Conservation (phyloP, 2,329 filamentous ascomycete genomes). For the Fusarium odoratissimum region DNA sequence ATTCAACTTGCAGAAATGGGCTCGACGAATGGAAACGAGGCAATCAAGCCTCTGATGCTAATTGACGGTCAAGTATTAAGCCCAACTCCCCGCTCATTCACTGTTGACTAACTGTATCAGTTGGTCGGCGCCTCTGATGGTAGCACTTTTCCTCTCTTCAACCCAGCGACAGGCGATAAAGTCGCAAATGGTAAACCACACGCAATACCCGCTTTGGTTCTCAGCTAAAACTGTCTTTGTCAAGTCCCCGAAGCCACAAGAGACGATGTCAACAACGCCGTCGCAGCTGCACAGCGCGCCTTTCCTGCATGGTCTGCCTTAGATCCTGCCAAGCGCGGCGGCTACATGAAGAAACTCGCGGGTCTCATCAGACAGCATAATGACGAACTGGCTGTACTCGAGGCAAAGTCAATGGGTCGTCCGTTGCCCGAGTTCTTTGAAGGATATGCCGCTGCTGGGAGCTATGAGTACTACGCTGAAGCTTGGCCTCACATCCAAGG, state of each 20-base stretch:
- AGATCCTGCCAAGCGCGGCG: constrained; percentile 53
- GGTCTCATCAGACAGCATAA: constrained; percentile 54
- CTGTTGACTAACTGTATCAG: background rate
- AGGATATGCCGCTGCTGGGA: constrained; percentile 54
- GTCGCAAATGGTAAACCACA: constrained; percentile 23
- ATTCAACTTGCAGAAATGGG: background rate
- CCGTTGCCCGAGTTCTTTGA: constrained; percentile 30
- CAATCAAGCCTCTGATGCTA: constrained; percentile 21
- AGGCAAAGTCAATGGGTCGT: constrained; percentile 37
- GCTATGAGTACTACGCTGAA: constrained; percentile 57
- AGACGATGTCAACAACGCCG: constrained; percentile 60
- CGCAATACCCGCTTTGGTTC: rapidly evolving
- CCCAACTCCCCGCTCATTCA: background rate
- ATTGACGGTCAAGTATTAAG: constrained; percentile 31
- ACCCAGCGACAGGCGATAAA: constrained; percentile 31
- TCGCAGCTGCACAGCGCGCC: constrained; percentile 60
- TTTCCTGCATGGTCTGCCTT: constrained; percentile 59
- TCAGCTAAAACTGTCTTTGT: rapidly evolving
- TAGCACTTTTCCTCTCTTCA: constrained; percentile 33
- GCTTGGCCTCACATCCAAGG: constrained; percentile 56
- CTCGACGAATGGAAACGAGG: background rate
- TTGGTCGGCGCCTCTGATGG: constrained; percentile 33
- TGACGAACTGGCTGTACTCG: constrained; percentile 54
- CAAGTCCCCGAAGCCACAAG: constrained; percentile 56
- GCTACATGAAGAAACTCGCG: constrained; percentile 59